Evolutionary conservation across 139 green algal species (phyloP), one percentile per base, ranked within the genome.

Genomic region (Chlamydomonas sphaeroides): DNA sequence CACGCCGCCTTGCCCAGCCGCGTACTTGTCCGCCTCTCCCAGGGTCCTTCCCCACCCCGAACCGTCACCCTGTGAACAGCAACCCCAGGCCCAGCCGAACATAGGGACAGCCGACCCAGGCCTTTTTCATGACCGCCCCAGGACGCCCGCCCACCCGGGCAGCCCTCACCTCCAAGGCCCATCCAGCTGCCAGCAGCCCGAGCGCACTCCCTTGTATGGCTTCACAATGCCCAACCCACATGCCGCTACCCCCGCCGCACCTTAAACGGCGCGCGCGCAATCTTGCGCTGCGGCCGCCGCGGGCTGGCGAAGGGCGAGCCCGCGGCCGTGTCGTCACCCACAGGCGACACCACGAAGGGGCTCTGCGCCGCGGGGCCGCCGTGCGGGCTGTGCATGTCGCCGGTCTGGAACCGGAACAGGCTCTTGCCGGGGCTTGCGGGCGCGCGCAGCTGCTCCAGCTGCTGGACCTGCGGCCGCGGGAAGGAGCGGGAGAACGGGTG

Each of bases 181-280:
- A n/a, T n/a, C n/a, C n/a, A n/a, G n/a, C n/a, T n/a, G n/a, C n/a
- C n/a, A n/a, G n/a, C n/a, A n/a, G n/a, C n/a, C n/a, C n/a, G n/a
- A n/a, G n/a, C n/a, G n/a, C n/a, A n/a, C n/a, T n/a, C n/a, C n/a
- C n/a, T n/a, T n/a, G n/a, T n/a, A 65, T 11, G n/a, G 32, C 32
- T 17, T n/a, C n/a, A n/a, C 49, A 56, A 17, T 20, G 6, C 6
- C 49, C 49, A 17, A 56, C 49, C 5, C 10, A 17, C 49, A 11
- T 20, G 49, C 49, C 6, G 18, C 21, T 2, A 18, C 49, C 6
- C n/a, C 17, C 23, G 2, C 0, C 71, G 14, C 45, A 95, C 95
- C 93, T 99, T 99, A 87, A 98, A 99, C 7, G 97, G 97, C 1
- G 94, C 92, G 25, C 96, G 87, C 1, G 96, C 87, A 39, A 99